phyloP scores from a whole-genome alignment of 345 rosid genomes.

The Cardiospermum halicacabum region DNA sequence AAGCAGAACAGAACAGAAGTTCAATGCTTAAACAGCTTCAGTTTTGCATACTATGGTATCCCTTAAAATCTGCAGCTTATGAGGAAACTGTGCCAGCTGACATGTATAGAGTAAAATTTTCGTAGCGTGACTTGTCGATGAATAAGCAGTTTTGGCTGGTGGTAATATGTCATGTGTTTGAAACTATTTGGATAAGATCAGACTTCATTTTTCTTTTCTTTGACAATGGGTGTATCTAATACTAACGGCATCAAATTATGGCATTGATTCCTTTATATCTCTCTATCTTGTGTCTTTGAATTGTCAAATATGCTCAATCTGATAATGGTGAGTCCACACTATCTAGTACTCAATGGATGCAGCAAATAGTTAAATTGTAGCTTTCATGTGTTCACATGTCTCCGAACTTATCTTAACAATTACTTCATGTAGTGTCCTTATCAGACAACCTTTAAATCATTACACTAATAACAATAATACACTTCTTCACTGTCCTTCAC shows the following conservation, averaged over 20 bases:
- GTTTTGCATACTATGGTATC: conserved; percentile 20
- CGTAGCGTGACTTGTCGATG: conserved; percentile 22
- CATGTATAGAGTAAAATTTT: conserved; percentile 42
- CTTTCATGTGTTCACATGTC: background rate
- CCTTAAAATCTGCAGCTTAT: background rate
- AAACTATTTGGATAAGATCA: conserved; percentile 19
- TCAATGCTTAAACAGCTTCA: conserved; percentile 35
- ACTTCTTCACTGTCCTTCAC: background rate
- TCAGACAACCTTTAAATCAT: background rate
- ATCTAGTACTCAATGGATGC: background rate
- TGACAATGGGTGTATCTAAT: conserved; percentile 6
- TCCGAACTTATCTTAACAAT: background rate
- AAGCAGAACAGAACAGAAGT: conserved; percentile 64
- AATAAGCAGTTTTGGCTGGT: conserved; percentile 39
- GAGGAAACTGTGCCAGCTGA: conserved; percentile 19
- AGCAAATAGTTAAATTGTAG: background rate
- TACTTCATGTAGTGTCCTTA: background rate
- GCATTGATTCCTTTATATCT: conserved; percentile 11
- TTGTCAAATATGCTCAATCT: conserved; percentile 10
- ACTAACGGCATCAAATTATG: conserved; percentile 15
- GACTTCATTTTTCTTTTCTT: conserved; percentile 26
- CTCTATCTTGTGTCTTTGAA: conserved; percentile 12
- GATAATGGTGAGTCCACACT: no score
- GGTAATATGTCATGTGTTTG: background rate
- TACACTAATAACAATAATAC: no score